Evolutionary conservation across 2,329 filamentous ascomycete species (phyloP).

Genomic region (Fusarium sp.): DNA sequence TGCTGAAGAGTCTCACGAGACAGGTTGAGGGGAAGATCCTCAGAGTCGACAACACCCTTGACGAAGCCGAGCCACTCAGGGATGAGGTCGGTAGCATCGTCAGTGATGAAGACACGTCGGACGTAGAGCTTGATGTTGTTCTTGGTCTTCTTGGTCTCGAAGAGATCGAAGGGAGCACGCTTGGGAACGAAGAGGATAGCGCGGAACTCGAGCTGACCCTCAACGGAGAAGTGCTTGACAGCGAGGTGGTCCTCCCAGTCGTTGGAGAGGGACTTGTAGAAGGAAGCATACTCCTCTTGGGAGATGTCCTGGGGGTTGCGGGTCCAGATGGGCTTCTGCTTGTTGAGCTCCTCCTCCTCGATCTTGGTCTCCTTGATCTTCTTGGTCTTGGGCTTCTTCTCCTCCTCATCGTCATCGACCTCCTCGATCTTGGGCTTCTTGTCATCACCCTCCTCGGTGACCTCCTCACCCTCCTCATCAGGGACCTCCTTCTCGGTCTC

Average conservation of each 20-base stretch:
- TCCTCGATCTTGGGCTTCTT: conserved; percentile 98
- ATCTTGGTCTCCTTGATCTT: conserved; percentile 99
- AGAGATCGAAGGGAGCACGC: conserved; percentile 98
- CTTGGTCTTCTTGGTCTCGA: conserved; percentile 99
- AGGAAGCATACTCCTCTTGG: conserved; percentile 95
- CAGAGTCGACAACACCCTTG: conserved; percentile 99
- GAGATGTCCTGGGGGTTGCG: conserved; percentile 96
- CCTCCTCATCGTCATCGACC: conserved; percentile 85
- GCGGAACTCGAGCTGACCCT: conserved; percentile 99
- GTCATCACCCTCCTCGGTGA: conserved; percentile 74
- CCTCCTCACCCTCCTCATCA: conserved; percentile 84
- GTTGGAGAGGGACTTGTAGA: conserved; percentile 99
- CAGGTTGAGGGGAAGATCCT: conserved; percentile 99
- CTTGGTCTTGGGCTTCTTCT: conserved; percentile 98
- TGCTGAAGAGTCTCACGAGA: conserved; percentile 99
- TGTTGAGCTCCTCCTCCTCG: conserved; percentile 99
- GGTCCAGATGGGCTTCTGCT: conserved; percentile 99
- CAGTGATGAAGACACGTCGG: conserved; percentile 99
- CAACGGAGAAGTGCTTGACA: conserved; percentile 99
- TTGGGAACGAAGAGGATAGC: conserved; percentile 99
- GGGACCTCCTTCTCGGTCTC: conserved; percentile 99
- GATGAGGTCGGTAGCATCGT: conserved; percentile 98
- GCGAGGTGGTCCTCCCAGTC: conserved; percentile 99
- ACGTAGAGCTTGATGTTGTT: conserved; percentile 99
- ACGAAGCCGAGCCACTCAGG: conserved; percentile 99